Evolutionary conservation across 257 asterid genomes (phyloP).

Genomic region (Verbena officinalis): DNA sequence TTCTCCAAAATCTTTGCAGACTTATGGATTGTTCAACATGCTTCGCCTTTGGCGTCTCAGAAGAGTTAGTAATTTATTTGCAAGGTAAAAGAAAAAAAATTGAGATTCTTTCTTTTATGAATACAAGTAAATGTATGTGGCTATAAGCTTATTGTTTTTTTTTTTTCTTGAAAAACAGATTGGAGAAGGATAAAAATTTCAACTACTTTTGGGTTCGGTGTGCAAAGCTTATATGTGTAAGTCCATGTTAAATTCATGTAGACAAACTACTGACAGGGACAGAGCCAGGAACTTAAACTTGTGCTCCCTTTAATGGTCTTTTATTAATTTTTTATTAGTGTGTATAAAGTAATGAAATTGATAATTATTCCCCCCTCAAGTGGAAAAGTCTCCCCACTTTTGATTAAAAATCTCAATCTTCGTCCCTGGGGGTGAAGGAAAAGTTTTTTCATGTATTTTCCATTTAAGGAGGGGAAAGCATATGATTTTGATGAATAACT

Average conservation of each 20-base stretch:
- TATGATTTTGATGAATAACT: too few relatives aligned
- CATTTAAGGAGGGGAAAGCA: too few relatives aligned
- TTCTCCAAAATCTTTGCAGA: conserved; percentile 36
- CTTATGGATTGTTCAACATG: conserved; percentile 58
- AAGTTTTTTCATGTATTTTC: too few relatives aligned
- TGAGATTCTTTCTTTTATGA: background rate
- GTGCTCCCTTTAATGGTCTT: too few relatives aligned
- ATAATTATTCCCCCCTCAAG: too few relatives aligned
- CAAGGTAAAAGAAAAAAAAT: conserved; percentile 34
- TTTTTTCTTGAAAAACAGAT: conserved; percentile 35
- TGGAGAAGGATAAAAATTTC: conserved; percentile 53
- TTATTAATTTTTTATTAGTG: too few relatives aligned
- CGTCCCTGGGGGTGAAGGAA: too few relatives aligned
- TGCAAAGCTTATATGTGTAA: conserved; percentile 57
- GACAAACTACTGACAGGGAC: background rate
- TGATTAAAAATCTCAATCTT: too few relatives aligned
- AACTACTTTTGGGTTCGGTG: conserved; percentile 59
- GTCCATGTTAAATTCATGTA: conserved; percentile 18
- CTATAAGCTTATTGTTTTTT: background rate
- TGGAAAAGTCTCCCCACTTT: too few relatives aligned
- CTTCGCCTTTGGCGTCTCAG: conserved; percentile 71
- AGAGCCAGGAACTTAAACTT: too few relatives aligned
- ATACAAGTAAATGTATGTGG: background rate
- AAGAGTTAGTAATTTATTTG: conserved; percentile 52
- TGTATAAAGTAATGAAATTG: too few relatives aligned